Base-by-base conservation (phyloP, 176 grass and related monocot species). In the Aegilops umbellulata region DNA sequence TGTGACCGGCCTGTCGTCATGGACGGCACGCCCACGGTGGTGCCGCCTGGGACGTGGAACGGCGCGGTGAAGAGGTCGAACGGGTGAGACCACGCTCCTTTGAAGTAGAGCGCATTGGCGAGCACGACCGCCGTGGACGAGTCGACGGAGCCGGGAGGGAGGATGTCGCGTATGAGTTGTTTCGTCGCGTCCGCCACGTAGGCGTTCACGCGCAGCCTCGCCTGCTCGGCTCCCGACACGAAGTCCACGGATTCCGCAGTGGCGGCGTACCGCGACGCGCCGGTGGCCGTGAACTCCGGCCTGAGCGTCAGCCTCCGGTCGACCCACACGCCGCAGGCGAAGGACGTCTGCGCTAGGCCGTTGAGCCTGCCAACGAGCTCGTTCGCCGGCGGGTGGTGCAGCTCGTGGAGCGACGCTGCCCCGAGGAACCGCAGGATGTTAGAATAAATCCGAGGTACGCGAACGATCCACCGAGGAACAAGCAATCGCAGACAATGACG, bases 101-200 rank as follows among this genome's bases (percentile, higher is more conserved):
- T 80, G 85, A 86, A 80, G 38, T 86, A 64, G 76, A 86, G 77
- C 0, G 67, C 85, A 39, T 86, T 80, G 25, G 85, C 85, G 41
- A 87, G 68, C 13, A 74, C 67, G 77, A 51, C 27, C 22, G 20
- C 57, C 57, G 85, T 81, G 2, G 78, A 49, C 1, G 55, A 2
- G 27, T 20, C 8, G 27, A 87, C 67, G 53, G 85, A 73, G 35
- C 35, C 35, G 35, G 35, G 35, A 34, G 85, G 77, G 25, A 86
- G 77, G 42, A 85, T 6, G n/a, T 68, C 83, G 42, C 2, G 8
- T 44, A 85, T 69, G 62, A 55, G 57, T 2, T 63, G 30, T 31
- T 30, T 1, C 16, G 20, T 60, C 57, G 57, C 57, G 57, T 60
- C 20, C 3, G 19, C 22, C 57, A 60, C 57, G 57, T 10, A 60